Conservation (phyloP, 257 asterid genomes). For the Mitragyna speciosa region DNA sequence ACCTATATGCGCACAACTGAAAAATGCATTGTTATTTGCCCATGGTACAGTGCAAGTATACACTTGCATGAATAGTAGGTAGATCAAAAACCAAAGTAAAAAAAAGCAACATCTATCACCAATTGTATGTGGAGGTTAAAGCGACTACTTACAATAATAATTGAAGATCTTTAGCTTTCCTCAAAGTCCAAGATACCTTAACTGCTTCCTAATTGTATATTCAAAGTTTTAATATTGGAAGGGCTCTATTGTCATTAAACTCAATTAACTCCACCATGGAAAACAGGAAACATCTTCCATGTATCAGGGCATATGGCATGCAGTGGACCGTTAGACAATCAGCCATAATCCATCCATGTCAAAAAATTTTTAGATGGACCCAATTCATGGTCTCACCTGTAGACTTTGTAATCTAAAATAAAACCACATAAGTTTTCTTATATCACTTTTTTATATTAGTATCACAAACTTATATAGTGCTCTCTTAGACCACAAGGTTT, state of each 20-base stretch:
- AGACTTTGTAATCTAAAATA: too few relatives aligned
- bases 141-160: neutral
- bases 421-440: too few relatives aligned
- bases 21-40: neutral
- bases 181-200: neutral
- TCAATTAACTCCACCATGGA: neutral
- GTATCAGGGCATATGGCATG: too few relatives aligned
- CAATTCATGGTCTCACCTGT: too few relatives aligned
- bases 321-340: too few relatives aligned
- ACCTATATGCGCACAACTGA: neutral
- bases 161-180: neutral
- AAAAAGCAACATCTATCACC: neutral
- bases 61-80: too few relatives aligned
- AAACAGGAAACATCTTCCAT: neutral
- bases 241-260: neutral
- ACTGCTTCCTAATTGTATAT: neutral
- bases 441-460: too few relatives aligned
- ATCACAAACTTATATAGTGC: too few relatives aligned
- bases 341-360: too few relatives aligned
- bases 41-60: neutral
- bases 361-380: too few relatives aligned
- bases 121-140: neutral
- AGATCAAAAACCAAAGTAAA: neutral
- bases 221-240: neutral
- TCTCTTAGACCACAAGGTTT: too few relatives aligned